Conservation (phyloP, 164 flowering plant genomes). For the Brasenia schreberi region DNA sequence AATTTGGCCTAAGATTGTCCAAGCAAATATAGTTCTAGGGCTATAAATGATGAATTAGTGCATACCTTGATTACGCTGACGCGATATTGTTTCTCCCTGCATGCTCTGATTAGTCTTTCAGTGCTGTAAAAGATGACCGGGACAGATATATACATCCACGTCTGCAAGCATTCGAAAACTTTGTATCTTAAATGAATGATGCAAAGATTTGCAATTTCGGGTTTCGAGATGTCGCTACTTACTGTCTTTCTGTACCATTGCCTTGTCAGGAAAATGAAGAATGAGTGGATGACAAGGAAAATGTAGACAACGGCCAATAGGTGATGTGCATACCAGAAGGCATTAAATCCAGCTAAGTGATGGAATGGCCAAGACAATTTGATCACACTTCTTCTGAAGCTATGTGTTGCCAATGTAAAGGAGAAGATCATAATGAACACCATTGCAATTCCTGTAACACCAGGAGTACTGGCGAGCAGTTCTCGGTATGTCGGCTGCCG, state of each 20-base stretch:
- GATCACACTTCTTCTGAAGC: conserved; percentile 62
- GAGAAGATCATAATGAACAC: conserved; percentile 52
- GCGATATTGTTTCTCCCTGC: conserved; percentile 24
- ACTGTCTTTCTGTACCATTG: conserved; percentile 73
- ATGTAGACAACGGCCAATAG: conserved; percentile 55
- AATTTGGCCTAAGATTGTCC: neutral
- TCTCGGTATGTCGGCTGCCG: conserved; percentile 47
- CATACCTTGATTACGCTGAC: conserved; percentile 59
- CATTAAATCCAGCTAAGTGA: conserved; percentile 78
- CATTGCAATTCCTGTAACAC: conserved; percentile 59
- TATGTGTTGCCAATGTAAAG: conserved; percentile 65
- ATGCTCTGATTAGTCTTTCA: conserved; percentile 38
- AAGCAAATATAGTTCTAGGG: neutral
- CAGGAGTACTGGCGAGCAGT: conserved; percentile 21
- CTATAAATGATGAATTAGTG: neutral
- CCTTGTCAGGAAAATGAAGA: conserved; percentile 35
- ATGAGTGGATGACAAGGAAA: conserved; percentile 56
- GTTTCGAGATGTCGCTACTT: conserved; percentile 7
- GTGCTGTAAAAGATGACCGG: conserved; percentile 47
- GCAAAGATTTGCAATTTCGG: neutral
- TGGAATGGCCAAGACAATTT: conserved; percentile 56
- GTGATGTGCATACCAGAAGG: conserved; percentile 98
- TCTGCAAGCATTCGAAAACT: conserved; percentile 30
- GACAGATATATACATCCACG: conserved; percentile 79
- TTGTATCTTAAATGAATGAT: neutral